Evolutionary conservation across 768 basidiomycete genomes (phyloP).

Genomic region (Hemileccinum rubropunctum): DNA sequence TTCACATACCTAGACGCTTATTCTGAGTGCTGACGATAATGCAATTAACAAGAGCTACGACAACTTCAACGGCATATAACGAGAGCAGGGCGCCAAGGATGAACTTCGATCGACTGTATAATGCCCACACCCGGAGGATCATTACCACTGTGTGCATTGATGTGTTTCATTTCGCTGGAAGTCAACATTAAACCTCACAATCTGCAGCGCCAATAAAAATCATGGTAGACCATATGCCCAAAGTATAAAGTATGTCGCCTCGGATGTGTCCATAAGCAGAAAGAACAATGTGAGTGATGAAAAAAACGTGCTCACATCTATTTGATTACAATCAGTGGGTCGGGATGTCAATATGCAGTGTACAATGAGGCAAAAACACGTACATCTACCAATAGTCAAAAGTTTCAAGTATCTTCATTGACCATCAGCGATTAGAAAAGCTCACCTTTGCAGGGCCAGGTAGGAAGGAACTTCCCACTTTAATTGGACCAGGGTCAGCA

Average conservation of each 20-base stretch:
- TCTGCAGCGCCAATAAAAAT: conserved; percentile 3
- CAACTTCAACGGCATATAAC: not conserved
- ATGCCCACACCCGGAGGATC: conserved; percentile 1
- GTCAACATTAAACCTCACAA: not conserved
- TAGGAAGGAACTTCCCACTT: conserved; percentile 2
- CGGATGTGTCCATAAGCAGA: not conserved
- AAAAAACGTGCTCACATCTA: not conserved
- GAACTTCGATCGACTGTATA: not conserved
- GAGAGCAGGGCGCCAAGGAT: not conserved
- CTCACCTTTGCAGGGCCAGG: not conserved
- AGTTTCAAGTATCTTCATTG: not conserved
- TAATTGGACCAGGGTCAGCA: too few species aligned
- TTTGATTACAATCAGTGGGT: not conserved
- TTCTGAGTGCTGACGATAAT: not conserved
- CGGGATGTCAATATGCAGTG: not conserved
- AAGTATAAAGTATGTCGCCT: not conserved
- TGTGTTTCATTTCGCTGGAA: not conserved
- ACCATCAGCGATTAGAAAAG: too few species aligned
- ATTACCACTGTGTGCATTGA: not conserved
- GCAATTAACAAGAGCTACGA: not conserved
- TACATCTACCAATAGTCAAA: not conserved
- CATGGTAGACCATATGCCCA: not conserved
- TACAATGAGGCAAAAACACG: not conserved
- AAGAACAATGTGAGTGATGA: too few species aligned
- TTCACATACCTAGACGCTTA: not conserved